Percentiles rank a stretch among this genome's conserved stretches.
Conservation (phyloP, 495 filamentous ascomycete species). For the Penicillium samsonianum region DNA sequence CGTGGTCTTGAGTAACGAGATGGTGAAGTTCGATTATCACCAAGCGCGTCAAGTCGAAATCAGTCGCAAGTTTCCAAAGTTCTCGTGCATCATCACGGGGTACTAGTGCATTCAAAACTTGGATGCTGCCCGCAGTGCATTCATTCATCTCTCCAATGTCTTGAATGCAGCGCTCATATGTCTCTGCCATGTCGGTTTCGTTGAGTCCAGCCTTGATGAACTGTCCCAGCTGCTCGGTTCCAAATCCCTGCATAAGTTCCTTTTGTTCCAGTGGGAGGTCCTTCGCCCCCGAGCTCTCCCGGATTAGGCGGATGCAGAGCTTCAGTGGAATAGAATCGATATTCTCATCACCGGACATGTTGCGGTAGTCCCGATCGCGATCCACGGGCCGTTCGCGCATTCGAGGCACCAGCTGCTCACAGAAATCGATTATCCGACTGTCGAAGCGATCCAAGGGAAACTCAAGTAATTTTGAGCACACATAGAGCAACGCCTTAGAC, state of each 20-base stretch:
- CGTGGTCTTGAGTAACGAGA: constrained; percentile 43
- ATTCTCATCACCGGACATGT: constrained; percentile 14
- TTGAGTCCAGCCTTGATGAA: constrained; percentile 54
- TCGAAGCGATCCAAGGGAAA: constrained; percentile 65
- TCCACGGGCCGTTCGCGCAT: constrained; percentile 38
- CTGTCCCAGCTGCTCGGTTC: constrained; percentile 52
- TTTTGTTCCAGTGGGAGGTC: constrained; percentile 44
- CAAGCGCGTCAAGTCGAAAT: constrained; percentile 53
- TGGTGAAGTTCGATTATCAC: constrained; percentile 53
- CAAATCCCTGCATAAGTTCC: constrained; percentile 57
- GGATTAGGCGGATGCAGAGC: constrained; percentile 68
- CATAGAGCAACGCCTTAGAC: constrained; percentile 58
- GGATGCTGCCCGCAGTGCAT: constrained; percentile 69
- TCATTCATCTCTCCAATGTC: constrained; percentile 58
- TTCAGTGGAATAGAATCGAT: constrained; percentile 42
- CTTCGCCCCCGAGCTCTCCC: constrained; percentile 55
- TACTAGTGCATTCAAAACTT: constrained; percentile 63
- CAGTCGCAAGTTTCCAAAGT: constrained; percentile 53
- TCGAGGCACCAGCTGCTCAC: constrained; percentile 39
- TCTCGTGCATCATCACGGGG: constrained; percentile 46
- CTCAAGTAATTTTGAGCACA: constrained; percentile 72
- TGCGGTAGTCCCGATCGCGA: constrained; percentile 14
- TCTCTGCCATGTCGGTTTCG: constrained; percentile 49
- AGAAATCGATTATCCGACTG: constrained; percentile 53
- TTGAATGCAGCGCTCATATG: constrained; percentile 58